A percentile compares a stretch with the other conserved stretches of the same genome.
Evolutionary conservation across 495 filamentous ascomycete species (phyloP).

Genomic region (Penicillium arizonense): DNA sequence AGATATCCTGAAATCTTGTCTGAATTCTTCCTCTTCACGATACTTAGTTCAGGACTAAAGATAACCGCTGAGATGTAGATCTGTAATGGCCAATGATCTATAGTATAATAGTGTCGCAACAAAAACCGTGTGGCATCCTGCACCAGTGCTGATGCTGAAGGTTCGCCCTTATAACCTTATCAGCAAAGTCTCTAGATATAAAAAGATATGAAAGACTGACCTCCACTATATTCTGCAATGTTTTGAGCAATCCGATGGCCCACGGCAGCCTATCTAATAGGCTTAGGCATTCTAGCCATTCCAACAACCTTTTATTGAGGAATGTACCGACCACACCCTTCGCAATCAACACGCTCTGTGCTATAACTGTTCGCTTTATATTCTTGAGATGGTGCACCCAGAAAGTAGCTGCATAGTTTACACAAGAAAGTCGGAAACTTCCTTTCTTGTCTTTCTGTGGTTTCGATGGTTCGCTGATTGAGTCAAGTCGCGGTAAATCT

Average conservation of each 20-base stretch:
- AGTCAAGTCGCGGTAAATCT: conserved; percentile 6
- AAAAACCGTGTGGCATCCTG: conserved; percentile 23
- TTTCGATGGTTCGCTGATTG: background rate
- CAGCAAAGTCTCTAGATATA: too few species aligned
- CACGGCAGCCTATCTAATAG: conserved; percentile 16
- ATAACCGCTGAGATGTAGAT: conserved; percentile 14
- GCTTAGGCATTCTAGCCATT: conserved; percentile 29
- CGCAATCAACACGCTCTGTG: background rate
- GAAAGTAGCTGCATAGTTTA: conserved; percentile 18
- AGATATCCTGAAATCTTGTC: background rate
- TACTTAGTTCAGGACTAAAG: conserved; percentile 14
- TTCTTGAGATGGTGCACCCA: conserved; percentile 18
- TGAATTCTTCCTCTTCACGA: conserved; percentile 13
- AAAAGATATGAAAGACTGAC: too few species aligned
- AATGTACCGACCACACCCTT: conserved; percentile 1
- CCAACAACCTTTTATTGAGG: conserved; percentile 17
- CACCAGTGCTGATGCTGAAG: background rate
- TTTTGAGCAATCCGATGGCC: background rate
- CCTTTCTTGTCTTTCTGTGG: background rate
- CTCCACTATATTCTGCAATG: too few species aligned
- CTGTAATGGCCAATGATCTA: conserved; percentile 17
- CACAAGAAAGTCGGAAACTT: conserved; percentile 6
- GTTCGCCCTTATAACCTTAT: too few species aligned
- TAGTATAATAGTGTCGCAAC: conserved; percentile 16
- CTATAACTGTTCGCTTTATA: background rate